Evolutionary conservation across 345 rosid species (phyloP), one percentile per base, ranked within the genome.

Genomic region (Camelina laxa): DNA sequence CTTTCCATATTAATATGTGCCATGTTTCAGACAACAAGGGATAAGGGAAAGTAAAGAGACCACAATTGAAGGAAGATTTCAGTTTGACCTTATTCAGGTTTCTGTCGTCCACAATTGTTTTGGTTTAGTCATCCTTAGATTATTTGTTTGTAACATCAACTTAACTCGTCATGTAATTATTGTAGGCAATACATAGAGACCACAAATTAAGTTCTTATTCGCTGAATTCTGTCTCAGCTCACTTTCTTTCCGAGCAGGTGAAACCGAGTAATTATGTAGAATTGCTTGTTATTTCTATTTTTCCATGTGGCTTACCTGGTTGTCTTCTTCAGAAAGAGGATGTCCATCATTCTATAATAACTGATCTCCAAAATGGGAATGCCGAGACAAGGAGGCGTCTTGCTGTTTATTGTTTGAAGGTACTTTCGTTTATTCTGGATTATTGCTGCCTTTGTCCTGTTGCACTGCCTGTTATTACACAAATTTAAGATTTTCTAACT

Each of bases 381-480:
- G 87, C 99, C 9, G 97, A 92, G 84, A 95, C 97, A 5, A 89
- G 99, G 87, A 90, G 97, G 79, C 91, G 97, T 54, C 97, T 95
- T 84, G 97, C 99, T 65, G 97, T 95, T 21, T 95, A 92, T 81
- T 95, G 99, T 85, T 74, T 95, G 84, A 95, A 95, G 97, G 99
- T 91, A 75, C 68, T 30, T 74, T 67, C 49, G 14, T 21, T 75
- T 68, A 56, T 57, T 54, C 56, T 77, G 39, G 38, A 13, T 15
- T 38, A 57, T 48, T 65, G 38, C 17, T 73, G 48, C 64, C 7
- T 16, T 19, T 75, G 47, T 60, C 69, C 21, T 31, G 50, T 19
- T 55, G 21, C 30, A 41, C 69, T 61, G 30, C 61, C 69, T 69
- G 74, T 60, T 67, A 50, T 57, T 27, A 21, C 19, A 67, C 12